A percentile compares a stretch with the other conserved stretches of the same genome.
These are phyloP conservation scores for Neobulgaria alba DNA, from an alignment of 2,329 filamentous ascomycete species.

Conservation along the genomic window DNA sequence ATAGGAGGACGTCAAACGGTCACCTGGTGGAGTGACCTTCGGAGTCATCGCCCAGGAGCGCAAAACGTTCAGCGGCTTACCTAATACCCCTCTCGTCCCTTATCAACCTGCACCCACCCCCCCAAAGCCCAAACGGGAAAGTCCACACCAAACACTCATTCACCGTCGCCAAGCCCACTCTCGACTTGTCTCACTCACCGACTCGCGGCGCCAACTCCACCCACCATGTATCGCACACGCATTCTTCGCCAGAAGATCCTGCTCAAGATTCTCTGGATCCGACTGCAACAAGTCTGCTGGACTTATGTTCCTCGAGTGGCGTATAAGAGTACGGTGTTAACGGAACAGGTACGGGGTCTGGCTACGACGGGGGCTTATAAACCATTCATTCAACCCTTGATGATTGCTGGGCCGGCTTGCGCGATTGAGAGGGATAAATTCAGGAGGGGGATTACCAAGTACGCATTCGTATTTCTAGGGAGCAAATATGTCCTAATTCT, in stretches of 20 bases:
- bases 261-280: neutral
- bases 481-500: too few relatives aligned
- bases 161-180: neutral
- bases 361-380: neutral
- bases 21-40: too few relatives aligned
- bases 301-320: neutral
- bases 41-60: too few relatives aligned
- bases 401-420: neutral
- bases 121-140: too few relatives aligned
- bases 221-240: neutral
- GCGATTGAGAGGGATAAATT: neutral
- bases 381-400: neutral
- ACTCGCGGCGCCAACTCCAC: neutral
- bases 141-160: too few relatives aligned
- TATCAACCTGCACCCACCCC: too few relatives aligned
- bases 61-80: too few relatives aligned
- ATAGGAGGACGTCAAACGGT: too few relatives aligned
- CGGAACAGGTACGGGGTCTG: neutral
- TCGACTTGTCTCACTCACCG: neutral
- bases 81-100: too few relatives aligned
- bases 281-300: neutral
- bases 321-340: neutral
- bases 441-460: neutral
- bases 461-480: neutral
- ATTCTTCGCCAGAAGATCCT: neutral